Conservation (phyloP, 139 green algal species). For the Axilococcus clingmanii region DNA sequence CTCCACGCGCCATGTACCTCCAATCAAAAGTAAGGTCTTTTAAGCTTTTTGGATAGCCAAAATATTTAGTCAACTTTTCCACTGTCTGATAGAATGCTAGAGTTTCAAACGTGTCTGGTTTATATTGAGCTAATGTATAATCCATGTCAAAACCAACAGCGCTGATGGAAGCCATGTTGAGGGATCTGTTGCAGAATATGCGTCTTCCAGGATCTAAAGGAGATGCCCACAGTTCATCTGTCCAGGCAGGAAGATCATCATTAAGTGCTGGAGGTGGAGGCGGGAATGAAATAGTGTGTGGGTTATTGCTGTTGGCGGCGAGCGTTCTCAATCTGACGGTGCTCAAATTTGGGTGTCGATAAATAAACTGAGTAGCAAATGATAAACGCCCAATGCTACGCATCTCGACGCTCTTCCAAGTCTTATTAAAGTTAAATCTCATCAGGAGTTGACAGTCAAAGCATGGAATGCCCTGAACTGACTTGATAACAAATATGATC, state of each 20-base stretch:
- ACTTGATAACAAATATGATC: too few relatives aligned
- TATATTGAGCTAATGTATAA: conserved; percentile 79
- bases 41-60: conserved; percentile 67
- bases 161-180: conserved; percentile 86
- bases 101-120: conserved; percentile 88
- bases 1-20: conserved; percentile 78
- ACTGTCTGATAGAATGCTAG: conserved; percentile 74
- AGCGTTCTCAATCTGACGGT: too few relatives aligned
- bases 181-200: conserved; percentile 94
- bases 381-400: too few relatives aligned
- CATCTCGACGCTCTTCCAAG: too few relatives aligned
- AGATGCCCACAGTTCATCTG: conserved; percentile 19
- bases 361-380: too few relatives aligned
- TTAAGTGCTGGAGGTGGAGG: conserved; percentile 16
- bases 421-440: too few relatives aligned
- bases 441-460: too few relatives aligned
- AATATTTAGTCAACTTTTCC: conserved; percentile 70
- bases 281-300: conserved; percentile 14
- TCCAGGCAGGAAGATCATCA: conserved; percentile 25
- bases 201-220: conserved; percentile 28
- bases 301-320: too few relatives aligned
- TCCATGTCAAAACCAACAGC: conserved; percentile 96
- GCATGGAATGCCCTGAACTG: too few relatives aligned
- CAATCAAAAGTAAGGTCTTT: conserved; percentile 73
- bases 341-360: too few relatives aligned